These are phyloP conservation scores for Cyberlindnera mycetangii DNA, from an alignment of 805 yeast species.

Conservation along the genomic window DNA sequence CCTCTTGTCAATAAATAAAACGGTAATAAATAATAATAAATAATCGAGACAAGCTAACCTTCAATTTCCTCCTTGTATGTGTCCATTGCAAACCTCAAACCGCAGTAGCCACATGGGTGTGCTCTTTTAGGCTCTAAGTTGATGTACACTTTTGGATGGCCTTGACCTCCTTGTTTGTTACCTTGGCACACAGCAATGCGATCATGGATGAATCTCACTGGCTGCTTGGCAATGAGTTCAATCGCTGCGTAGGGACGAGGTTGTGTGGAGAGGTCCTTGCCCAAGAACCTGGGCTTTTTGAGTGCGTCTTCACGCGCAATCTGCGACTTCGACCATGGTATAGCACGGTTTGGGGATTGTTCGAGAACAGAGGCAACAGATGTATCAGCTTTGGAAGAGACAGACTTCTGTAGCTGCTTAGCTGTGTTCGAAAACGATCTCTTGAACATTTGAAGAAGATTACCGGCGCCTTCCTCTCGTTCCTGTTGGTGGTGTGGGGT, in stretches of 20 bases:
- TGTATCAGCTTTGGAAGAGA: slow-evolving; percentile 6
- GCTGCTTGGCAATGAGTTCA: slow-evolving; percentile 73
- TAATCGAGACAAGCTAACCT: slow-evolving; percentile 3
- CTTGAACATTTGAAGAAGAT: slow-evolving; percentile 3
- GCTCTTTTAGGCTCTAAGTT: slow-evolving; percentile 75
- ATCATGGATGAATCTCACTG: slow-evolving; percentile 56
- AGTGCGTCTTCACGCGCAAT: slow-evolving; percentile 15
- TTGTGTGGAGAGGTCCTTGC: slow-evolving; percentile 61
- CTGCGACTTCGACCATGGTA: slow-evolving; percentile 73
- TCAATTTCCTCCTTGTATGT: slow-evolving; percentile 18
- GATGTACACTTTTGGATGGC: slow-evolving; percentile 82
- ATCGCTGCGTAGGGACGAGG: slow-evolving; percentile 85
- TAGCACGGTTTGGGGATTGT: slow-evolving; percentile 76
- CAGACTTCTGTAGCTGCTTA: slow-evolving; percentile 6
- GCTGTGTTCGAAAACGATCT: slow-evolving; percentile 3
- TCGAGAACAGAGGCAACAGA: slow-evolving; percentile 21
- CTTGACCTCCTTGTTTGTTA: slow-evolving; percentile 65
- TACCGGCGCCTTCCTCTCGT: neutral
- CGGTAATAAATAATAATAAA: slow-evolving; percentile 17
- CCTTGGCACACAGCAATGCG: slow-evolving; percentile 83
- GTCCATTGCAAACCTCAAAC: slow-evolving; percentile 48
- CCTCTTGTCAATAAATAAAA: slow-evolving; percentile 1
- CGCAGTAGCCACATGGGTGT: slow-evolving; percentile 79
- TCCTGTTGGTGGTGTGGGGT: neutral
- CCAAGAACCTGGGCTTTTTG: slow-evolving; percentile 49